Evolutionary conservation across 2,329 filamentous ascomycete species (phyloP), one percentile per base, ranked within the genome.

Genomic region (Elsinoe arachidis): DNA sequence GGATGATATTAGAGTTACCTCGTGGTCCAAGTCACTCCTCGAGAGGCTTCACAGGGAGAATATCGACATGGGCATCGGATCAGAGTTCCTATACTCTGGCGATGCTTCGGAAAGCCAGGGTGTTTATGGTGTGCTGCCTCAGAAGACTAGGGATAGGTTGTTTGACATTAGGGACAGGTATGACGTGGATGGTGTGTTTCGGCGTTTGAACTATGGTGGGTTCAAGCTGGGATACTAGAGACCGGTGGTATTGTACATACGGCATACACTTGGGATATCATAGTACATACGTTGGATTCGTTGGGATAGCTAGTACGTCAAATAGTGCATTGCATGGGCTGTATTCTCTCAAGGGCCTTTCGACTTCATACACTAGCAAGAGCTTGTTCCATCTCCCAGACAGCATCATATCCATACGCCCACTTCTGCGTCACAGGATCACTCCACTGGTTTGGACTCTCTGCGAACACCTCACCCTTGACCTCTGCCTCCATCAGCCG

Each of bases 321-420:
- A 7, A 2, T 46, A 23, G 19, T 14, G 15, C 21, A 46, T 21
- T 21, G 41, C 12, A 15, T 19, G 19, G n/a, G n/a, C 17, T 26
- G 3, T 6, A 26, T 26, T 26, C 23, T 26, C 23, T 26, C 23
- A 26, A 6, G 23, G 6, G 3, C 23, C 6, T 3, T 6, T 26
- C 23, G 26, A 4, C 26, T 30, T 30, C 9, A 30, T 9, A 30
- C 26, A 30, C 7, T 30, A 7, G 26, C 37, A 2, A 39, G 37
- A 39, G 37, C 37, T 19, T 39, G 14, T n/a, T 39, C 5, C 37
- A 39, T 39, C 37, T 39, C 37, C 37, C 37, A 39, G 17, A n/a
- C 12, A 57, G 74, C 71, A 65, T 78, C 74, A 63, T 79, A 78
- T 0, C 74, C 74, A 64, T 78, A 79, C 5, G 72, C 73, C 76